Evolutionary conservation across 2,329 filamentous ascomycete genomes (phyloP), one percentile per base, ranked within the genome.

Genomic region (Aspergillus puulaauensis): DNA sequence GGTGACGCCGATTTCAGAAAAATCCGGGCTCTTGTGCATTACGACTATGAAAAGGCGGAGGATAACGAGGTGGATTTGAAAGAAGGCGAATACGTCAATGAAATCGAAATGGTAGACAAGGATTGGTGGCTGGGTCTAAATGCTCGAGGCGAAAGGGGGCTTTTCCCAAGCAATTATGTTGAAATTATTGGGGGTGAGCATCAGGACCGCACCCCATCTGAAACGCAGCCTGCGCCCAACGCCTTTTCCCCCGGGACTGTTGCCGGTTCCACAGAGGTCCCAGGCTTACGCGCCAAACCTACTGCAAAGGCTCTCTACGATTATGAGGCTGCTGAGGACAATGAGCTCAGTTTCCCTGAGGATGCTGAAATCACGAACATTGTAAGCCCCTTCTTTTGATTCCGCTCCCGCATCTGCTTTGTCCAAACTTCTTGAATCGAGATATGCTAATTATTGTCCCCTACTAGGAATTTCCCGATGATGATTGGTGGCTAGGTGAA

Each of bases 51-150:
- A 69, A 97, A 96, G 78, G 92, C 92, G 1, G 95, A 99, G 75
- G 93, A 96, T 65, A 99, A 99, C 69, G 95, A 99, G 77, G 85
- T 99, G 57, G 92, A 96, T 64, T 83, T 99, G 17, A 82, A 85
- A 24, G 95, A 99, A 76, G 93, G 93, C 61, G 90, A 97, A 68
- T 85, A 88, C 63, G 89, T 99, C 39, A 92, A 85, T 23, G 89
- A 96, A 71, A 96, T 99, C 68, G 91, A 98, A 62, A 96, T 96
- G 90, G 91, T 99, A 2, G 95, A 98, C 67, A 90, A 96, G 52
- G 93, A 99, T 72, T 99, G 95, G 95, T 99, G 95, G 95, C 90
- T 96, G 84, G 95, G 96, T 44, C 90, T 89, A 64, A 99, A 98
- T 78, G 79, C 83, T 21, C 82, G 81, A 61, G 95, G 95, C 66